A percentile compares a stretch with the other conserved stretches of the same genome.
Evolutionary conservation across 1,284 basidiomycete species (phyloP).

Genomic region (Mixia osmundae): DNA sequence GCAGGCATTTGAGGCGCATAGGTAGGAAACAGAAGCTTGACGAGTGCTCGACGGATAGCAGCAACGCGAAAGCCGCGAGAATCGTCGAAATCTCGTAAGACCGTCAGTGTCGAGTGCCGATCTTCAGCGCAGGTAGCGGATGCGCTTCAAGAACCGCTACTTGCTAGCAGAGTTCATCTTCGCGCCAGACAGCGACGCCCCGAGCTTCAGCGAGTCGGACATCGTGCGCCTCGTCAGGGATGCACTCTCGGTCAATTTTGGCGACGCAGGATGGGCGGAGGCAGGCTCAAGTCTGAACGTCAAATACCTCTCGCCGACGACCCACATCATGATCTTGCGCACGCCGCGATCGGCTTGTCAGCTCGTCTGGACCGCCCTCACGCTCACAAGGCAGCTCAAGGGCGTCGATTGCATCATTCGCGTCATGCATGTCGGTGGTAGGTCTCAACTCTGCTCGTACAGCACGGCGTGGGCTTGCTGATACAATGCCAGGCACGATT

Average conservation of each 20-base stretch:
- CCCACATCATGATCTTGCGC: slow-evolving; percentile 14
- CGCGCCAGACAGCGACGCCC: slow-evolving; percentile 5
- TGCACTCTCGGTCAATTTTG: slow-evolving; percentile 15
- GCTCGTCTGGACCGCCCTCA: slow-evolving; percentile 15
- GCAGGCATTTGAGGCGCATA: too few relatives aligned
- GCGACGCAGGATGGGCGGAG: slow-evolving; percentile 15
- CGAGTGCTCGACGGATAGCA: too few relatives aligned
- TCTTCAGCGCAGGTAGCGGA: too few relatives aligned
- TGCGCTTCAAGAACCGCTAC: slow-evolving; percentile 16
- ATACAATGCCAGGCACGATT: slow-evolving; percentile 12
- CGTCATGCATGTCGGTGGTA: slow-evolving; percentile 17
- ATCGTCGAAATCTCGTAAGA: too few relatives aligned
- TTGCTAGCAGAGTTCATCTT: slow-evolving; percentile 16
- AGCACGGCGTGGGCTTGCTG: not conserved
- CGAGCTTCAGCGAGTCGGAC: slow-evolving; percentile 8
- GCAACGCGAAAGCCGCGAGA: too few relatives aligned
- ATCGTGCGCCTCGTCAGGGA: slow-evolving; percentile 13
- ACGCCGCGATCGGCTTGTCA: slow-evolving; percentile 13
- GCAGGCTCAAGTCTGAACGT: slow-evolving; percentile 16
- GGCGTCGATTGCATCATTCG: slow-evolving; percentile 10
- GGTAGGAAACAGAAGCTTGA: too few relatives aligned
- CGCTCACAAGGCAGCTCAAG: slow-evolving; percentile 12
- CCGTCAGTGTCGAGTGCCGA: too few relatives aligned
- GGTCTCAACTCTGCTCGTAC: not conserved
- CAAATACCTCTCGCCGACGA: slow-evolving; percentile 16